phyloP scores from a whole-genome alignment of 805 yeast genomes.

The Tanozyma kutaoensis region DNA sequence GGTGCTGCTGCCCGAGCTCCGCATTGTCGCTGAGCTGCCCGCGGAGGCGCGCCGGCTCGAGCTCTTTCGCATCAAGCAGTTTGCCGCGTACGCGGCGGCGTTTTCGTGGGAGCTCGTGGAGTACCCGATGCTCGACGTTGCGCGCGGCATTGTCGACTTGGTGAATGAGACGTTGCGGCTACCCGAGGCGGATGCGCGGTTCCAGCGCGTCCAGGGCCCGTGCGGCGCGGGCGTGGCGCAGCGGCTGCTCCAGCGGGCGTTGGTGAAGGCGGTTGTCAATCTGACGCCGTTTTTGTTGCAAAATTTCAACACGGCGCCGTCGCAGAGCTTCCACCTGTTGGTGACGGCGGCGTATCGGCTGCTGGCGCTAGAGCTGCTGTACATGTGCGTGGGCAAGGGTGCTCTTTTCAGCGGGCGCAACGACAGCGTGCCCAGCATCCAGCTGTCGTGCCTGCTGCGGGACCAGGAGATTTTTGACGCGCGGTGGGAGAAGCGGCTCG shows the following conservation, averaged over 20 bases:
- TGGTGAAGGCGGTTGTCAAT: conserved; percentile 3
- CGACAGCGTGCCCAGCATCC: too few relatives aligned
- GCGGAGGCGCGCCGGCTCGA: conserved; percentile 8
- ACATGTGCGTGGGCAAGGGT: too few relatives aligned
- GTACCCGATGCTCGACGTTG: conserved; percentile 6
- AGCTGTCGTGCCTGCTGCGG: too few relatives aligned
- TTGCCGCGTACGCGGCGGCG: conserved; percentile 33
- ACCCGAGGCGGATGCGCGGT: conserved; percentile 8
- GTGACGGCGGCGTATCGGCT: not conserved
- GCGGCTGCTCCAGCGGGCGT: conserved; percentile 3
- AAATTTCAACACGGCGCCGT: conserved; percentile 5
- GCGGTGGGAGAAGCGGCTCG: not conserved
- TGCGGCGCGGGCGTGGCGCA: not conserved
- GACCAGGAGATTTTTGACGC: too few relatives aligned
- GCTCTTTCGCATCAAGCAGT: conserved; percentile 34
- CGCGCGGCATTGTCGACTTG: conserved; percentile 17
- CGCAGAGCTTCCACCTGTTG: conserved; percentile 3
- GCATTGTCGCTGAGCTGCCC: conserved; percentile 12
- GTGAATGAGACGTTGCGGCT: conserved; percentile 17
- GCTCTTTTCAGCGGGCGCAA: too few relatives aligned
- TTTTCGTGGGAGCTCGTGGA: conserved; percentile 23
- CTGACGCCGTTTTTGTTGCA: conserved; percentile 5
- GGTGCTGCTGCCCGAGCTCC: conserved; percentile 20
- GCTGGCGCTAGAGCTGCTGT: not conserved
- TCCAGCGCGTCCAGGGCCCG: conserved; percentile 10